Base-by-base conservation (phyloP, 2,329 filamentous ascomycete species). In the Apiospora rasikravindrae region DNA sequence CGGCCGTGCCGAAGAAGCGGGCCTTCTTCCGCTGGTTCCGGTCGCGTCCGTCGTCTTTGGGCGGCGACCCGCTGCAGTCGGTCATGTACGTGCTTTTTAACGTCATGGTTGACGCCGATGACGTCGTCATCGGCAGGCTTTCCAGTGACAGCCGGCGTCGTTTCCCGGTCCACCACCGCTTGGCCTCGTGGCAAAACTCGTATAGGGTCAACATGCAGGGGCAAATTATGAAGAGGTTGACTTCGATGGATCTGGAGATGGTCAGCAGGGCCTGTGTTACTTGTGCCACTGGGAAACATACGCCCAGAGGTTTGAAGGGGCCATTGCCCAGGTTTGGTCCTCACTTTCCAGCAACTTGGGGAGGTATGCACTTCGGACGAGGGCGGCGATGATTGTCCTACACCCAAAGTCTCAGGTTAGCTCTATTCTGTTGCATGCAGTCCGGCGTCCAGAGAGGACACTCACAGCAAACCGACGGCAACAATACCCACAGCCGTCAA, bases 151-250 rank as follows among this genome's bases (percentile, higher is more conserved):
- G 57, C 0, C 33, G 57, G 19, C 57, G 57, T 10, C 33, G 19
- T n/a, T 64, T 13, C 1, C 33, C 33, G 33, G 19, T 40, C 57
- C 33, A 64, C 11, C 33, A 33, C 3, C 29, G 19, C 57, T n/a
- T 64, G 33, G 33, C 7, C 33, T 69, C 24, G 68, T 49, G 26
- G 45, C 10, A 69, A 26, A 69, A 69, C 11, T 47, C 49, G 24
- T 49, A 49, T 13, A 69, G 37, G 10, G 45, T 69, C 29, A 49
- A 24, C 68, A 69, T 69, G 29, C 45, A 11, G 14, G 68, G 45
- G 26, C 45, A 57, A 14, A 69, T 69, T 45, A 69, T n/a, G n/a
- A 69, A 69, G 19, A 69, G 45, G 49, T 69, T 69, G n/a, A 69
- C 47, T 49, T 69, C 68, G 45, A 69, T 37, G 33, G 47, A 45